Evolutionary conservation across 1,284 basidiomycete species (phyloP), one percentile per base, ranked within the genome.

Genomic region (Heliocybe sulcata): DNA sequence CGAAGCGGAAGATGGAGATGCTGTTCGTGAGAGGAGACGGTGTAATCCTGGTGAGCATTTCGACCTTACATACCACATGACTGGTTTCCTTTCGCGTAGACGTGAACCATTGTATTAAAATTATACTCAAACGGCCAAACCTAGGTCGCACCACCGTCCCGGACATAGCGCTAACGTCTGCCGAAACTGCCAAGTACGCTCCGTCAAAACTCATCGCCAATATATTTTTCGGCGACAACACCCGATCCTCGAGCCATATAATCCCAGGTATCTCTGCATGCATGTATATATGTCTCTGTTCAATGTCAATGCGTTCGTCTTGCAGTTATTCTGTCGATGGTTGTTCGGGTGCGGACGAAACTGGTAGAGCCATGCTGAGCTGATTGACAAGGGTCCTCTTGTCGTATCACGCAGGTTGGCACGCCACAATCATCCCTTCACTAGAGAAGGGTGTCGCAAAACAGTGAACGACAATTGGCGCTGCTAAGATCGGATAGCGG

Each of bases 1-100:
- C 94, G 57, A 95, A 94, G 73, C 80, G 95, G 63, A 95, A 92
- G 71, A 87, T 95, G 79, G 93, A 96, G 57, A 99, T 99, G 96
- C 77, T 99, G 53, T 99, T 98, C 65, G 95, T 99, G 1, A 80
- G 96, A 68, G 96, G 96, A 54, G 94, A 97, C 68, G 92, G 94
- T 57, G 93, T 96, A 14, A 95, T 96, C 60, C 73, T 96, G 68
- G 92, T 94, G 60, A 59, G 88, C 76, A 69, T 12, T 52, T 26
- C 54, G n/a, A n/a, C n/a, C n/a, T n/a, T n/a, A n/a, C n/a, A n/a
- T n/a, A n/a, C n/a, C n/a, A n/a, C n/a, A n/a, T n/a, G n/a, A n/a
- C n/a, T n/a, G n/a, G n/a, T n/a, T n/a, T n/a, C n/a, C n/a, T n/a
- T n/a, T n/a, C n/a, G n/a, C n/a, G n/a, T n/a, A n/a, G n/a, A n/a